Conservation (phyloP, 345 rosid genomes). For the Clarkia xantiana region DNA sequence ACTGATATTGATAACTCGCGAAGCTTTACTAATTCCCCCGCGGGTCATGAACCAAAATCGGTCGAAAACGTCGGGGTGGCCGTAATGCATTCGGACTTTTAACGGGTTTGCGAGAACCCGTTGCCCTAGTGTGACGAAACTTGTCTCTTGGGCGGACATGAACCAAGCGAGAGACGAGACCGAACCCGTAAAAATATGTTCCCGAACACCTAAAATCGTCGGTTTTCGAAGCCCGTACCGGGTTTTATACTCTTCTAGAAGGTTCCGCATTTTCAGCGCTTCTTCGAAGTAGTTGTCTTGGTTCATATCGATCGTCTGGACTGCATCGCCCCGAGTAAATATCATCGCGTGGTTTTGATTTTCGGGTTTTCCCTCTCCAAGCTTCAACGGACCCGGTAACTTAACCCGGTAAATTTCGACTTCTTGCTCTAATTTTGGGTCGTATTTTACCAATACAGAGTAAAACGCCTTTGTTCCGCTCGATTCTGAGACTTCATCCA, state of each 20-base stretch:
- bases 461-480: conserved; percentile 52
- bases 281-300: conserved; percentile 92
- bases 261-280: conserved; percentile 85
- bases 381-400: conserved; percentile 87
- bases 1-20: conserved; percentile 7
- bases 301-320: conserved; percentile 96
- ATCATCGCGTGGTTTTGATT: conserved; percentile 91
- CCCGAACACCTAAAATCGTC: conserved; percentile 6
- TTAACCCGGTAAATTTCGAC: conserved; percentile 81
- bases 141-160: conserved; percentile 7
- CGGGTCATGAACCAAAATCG: conserved; percentile 30
- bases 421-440: conserved; percentile 51
- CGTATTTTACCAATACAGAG: conserved; percentile 85
- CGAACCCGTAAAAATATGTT: conserved; percentile 9
- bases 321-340: conserved; percentile 85
- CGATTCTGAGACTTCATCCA: conserved; percentile 57
- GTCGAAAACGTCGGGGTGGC: conserved; percentile 37
- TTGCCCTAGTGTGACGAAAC: conserved; percentile 12
- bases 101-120: conserved; percentile 29
- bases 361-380: conserved; percentile 96
- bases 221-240: conserved; percentile 18
- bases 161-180: conserved; percentile 11
- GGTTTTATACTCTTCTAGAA: conserved; percentile 66
- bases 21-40: conserved; percentile 24
- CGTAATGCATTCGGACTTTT: conserved; percentile 33